A percentile compares a stretch with the other conserved stretches of the same genome.
These are phyloP conservation scores for Sporothrix euskadiensis DNA, from an alignment of 2,329 filamentous ascomycete species.

Conservation along the genomic window DNA sequence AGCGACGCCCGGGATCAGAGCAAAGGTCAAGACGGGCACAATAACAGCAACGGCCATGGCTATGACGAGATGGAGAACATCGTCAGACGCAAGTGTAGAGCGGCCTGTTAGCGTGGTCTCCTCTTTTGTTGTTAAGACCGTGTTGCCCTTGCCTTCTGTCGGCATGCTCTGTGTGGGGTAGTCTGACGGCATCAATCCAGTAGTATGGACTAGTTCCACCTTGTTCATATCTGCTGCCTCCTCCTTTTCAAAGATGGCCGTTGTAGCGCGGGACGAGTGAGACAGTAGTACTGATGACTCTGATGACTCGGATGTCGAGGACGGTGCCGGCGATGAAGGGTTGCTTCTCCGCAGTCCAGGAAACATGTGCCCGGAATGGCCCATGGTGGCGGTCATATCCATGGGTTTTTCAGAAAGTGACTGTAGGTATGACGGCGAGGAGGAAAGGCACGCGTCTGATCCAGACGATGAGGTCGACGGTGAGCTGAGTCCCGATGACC, in stretches of 20 bases:
- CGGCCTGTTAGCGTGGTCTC: neutral
- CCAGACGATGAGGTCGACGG: neutral
- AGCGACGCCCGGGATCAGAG: constrained; percentile 56
- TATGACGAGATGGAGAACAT: constrained; percentile 42
- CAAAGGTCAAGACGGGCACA: constrained; percentile 59
- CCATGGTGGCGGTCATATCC: constrained; percentile 34
- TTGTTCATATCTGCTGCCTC: neutral
- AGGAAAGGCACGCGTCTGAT: neutral
- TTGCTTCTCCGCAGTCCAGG: neutral
- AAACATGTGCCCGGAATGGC: constrained; percentile 24
- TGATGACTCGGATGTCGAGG: constrained; percentile 16
- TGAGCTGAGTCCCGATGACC: neutral
- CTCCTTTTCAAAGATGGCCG: constrained; percentile 20
- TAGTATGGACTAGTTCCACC: neutral
- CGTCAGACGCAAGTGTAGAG: constrained; percentile 1
- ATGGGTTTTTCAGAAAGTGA: constrained; percentile 2
- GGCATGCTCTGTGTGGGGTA: neutral
- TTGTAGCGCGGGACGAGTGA: constrained; percentile 6
- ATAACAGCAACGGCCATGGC: constrained; percentile 55
- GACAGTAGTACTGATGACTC: neutral
- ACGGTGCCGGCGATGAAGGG: constrained; percentile 20
- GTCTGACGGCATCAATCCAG: neutral
- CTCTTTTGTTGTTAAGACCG: too few relatives aligned
- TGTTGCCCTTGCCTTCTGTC: neutral
- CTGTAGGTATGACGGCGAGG: neutral